Conservation (phyloP, 2,329 filamentous ascomycete species). For the Rutstroemia sp. region DNA sequence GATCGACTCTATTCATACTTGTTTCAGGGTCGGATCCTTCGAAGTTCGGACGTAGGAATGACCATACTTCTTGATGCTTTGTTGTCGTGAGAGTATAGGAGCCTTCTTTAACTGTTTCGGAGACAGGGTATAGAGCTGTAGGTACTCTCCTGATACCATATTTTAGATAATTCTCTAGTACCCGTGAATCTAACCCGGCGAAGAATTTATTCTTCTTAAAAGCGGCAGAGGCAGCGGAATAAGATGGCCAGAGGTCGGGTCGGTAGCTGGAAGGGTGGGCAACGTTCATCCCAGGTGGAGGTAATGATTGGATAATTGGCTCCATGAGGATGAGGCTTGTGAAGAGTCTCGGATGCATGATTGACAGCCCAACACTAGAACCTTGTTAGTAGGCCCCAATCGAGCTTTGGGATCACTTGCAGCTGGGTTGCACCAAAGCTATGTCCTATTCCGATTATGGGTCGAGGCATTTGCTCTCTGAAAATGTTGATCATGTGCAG, state of each 20-base stretch:
- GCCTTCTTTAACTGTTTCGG: constrained; percentile 9
- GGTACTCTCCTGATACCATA: constrained; percentile 71
- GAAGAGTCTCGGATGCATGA: background rate
- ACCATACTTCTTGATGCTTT: constrained; percentile 82
- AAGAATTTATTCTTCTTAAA: constrained; percentile 68
- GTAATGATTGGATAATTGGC: background rate
- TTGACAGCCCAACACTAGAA: background rate
- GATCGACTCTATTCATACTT: constrained; percentile 24
- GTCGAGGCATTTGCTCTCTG: constrained; percentile 66
- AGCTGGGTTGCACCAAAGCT: constrained; percentile 66
- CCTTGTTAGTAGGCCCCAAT: background rate
- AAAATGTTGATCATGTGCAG: constrained; percentile 81
- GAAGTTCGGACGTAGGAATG: constrained; percentile 58
- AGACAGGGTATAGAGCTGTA: constrained; percentile 44
- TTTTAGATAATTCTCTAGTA: constrained; percentile 64
- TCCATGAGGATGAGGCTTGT: background rate
- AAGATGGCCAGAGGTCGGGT: constrained; percentile 75
- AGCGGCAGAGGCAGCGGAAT: constrained; percentile 53
- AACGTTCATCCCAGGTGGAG: background rate
- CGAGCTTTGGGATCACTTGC: constrained; percentile 49
- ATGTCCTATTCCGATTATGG: constrained; percentile 81
- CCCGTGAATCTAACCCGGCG: constrained; percentile 70
- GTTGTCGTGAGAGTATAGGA: constrained; percentile 66
- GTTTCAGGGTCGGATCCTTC: constrained; percentile 38
- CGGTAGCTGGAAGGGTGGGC: constrained; percentile 33